Base-by-base conservation (phyloP, 2,329 filamentous ascomycete genomes). In the Aspergillus phoenicis region DNA sequence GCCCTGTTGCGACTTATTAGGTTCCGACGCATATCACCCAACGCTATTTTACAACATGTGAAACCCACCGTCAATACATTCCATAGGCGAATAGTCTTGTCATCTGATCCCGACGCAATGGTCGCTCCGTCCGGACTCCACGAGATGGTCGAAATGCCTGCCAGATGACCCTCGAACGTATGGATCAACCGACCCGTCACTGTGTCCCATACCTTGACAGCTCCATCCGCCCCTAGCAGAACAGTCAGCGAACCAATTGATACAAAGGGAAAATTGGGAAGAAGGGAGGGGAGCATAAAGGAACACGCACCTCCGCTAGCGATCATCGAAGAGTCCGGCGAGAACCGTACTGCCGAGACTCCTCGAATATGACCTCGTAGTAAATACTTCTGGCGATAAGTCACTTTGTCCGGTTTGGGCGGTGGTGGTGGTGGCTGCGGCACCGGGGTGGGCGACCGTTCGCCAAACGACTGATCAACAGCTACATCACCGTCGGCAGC, bases 71-170 rank as follows among this genome's bases (percentile, higher is more conserved):
- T 85, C 17, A 80, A 70, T 4, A 85, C 80, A 68, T 97, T 91
- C 95, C 95, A 99, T 1, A 99, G 81, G 2, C 95, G 87, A 64
- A 99, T 98, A 0, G 90, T 88, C 79, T 99, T 99, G 83, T 99
- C 95, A 77, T 99, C 95, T 5, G 91, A 94, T 24, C 94, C 95
- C 8, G 91, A 94, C 4, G 94, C 95, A 51, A 99, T 84, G 2
- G 91, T 91, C 68, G 88, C 88, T 63, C 90, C 92, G 75, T 98
- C 93, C 0, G 94, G 93, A 62, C 89, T 89, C 95, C 95, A 99
- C n/a, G 93, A 89, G 52, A 99, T 84, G 41, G 93, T 94, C 33
- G 91, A 96, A 17, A 99, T 87, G 62, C 95, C 95, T 0, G 94
- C 93, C 73, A 97, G 85, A 78, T 99, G 95, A 6, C 93, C 95